Percentiles rank a stretch among this genome's conserved stretches.
Conservation (phyloP, 2,329 filamentous ascomycete genomes). For the Aspergillus sp. region DNA sequence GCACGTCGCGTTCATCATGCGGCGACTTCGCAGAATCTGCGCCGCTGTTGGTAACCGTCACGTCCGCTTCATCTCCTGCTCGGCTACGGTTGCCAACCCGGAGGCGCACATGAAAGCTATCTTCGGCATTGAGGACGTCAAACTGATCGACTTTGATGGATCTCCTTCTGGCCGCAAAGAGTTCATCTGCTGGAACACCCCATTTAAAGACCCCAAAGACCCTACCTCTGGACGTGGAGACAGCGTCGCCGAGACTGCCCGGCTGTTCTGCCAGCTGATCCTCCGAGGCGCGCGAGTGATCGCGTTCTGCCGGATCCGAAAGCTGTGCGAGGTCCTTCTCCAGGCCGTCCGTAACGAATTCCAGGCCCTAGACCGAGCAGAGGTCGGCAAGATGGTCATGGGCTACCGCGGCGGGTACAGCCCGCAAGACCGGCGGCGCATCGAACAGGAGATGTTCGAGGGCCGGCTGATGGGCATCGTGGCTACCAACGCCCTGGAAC, state of each 20-base stretch:
- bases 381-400: slow-evolving; percentile 81
- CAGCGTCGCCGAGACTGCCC: slow-evolving; percentile 79
- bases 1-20: slow-evolving; percentile 93
- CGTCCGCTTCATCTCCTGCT: slow-evolving; percentile 92
- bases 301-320: slow-evolving; percentile 84
- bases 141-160: slow-evolving; percentile 83
- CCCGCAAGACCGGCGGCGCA: slow-evolving; percentile 79
- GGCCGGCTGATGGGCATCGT: slow-evolving; percentile 91
- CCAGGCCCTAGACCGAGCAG: slow-evolving; percentile 66
- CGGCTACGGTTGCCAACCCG: slow-evolving; percentile 92
- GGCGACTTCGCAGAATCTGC: slow-evolving; percentile 80
- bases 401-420: slow-evolving; percentile 95
- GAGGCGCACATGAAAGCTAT: slow-evolving; percentile 87
- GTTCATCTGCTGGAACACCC: slow-evolving; percentile 97
- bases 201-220: slow-evolving; percentile 84
- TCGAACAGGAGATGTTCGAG: slow-evolving; percentile 96
- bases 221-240: slow-evolving; percentile 83
- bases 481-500: slow-evolving; percentile 86
- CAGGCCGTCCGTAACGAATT: slow-evolving; percentile 78
- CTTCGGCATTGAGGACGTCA: slow-evolving; percentile 83
- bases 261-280: slow-evolving; percentile 85
- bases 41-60: slow-evolving; percentile 82
- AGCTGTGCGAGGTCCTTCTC: slow-evolving; percentile 82
- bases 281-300: slow-evolving; percentile 87
- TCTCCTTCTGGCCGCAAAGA: slow-evolving; percentile 91